A percentile compares a stretch with the other conserved stretches of the same genome.
These are phyloP conservation scores for Catharanthus roseus DNA, from an alignment of 257 asterid genomes.

Conservation along the genomic window DNA sequence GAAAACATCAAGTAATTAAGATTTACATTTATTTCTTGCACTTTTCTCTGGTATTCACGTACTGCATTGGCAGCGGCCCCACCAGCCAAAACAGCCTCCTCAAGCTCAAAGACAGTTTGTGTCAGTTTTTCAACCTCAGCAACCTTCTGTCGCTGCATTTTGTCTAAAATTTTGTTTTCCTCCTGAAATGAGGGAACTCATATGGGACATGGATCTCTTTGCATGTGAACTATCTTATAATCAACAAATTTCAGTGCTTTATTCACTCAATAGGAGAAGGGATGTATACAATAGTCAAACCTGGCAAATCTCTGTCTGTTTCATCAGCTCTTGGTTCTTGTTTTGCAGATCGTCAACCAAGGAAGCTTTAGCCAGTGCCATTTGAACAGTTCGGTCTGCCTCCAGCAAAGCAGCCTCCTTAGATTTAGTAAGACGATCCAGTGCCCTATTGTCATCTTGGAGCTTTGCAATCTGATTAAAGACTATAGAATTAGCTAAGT, in stretches of 20 bases:
- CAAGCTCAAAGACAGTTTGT: slow-evolving; percentile 77
- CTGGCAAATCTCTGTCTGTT: slow-evolving; percentile 93
- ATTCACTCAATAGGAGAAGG: slow-evolving; percentile 7
- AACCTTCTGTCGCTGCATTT: slow-evolving; percentile 83
- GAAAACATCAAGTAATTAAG: not conserved
- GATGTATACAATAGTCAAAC: slow-evolving; percentile 33
- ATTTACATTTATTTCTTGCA: slow-evolving; percentile 74
- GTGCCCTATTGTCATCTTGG: slow-evolving; percentile 89
- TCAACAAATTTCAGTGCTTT: slow-evolving; percentile 2
- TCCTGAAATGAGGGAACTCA: slow-evolving; percentile 45
- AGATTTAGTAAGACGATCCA: slow-evolving; percentile 84
- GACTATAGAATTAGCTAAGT: slow-evolving; percentile 9
- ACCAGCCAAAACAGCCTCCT: slow-evolving; percentile 92
- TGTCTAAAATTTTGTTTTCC: slow-evolving; percentile 85
- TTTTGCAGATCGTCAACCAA: slow-evolving; percentile 87
- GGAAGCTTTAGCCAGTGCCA: slow-evolving; percentile 87
- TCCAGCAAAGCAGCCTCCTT: slow-evolving; percentile 93
- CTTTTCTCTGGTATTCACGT: slow-evolving; percentile 74
- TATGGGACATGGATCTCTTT: slow-evolving; percentile 12
- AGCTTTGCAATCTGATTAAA: slow-evolving; percentile 64
- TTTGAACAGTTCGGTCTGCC: slow-evolving; percentile 73
- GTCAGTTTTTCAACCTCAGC: slow-evolving; percentile 84
- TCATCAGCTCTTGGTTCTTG: slow-evolving; percentile 76
- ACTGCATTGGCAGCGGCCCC: slow-evolving; percentile 96
- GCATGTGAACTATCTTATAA: not conserved